phyloP scores from a whole-genome alignment of 805 yeast genomes.

The Ogataea kodamae region DNA sequence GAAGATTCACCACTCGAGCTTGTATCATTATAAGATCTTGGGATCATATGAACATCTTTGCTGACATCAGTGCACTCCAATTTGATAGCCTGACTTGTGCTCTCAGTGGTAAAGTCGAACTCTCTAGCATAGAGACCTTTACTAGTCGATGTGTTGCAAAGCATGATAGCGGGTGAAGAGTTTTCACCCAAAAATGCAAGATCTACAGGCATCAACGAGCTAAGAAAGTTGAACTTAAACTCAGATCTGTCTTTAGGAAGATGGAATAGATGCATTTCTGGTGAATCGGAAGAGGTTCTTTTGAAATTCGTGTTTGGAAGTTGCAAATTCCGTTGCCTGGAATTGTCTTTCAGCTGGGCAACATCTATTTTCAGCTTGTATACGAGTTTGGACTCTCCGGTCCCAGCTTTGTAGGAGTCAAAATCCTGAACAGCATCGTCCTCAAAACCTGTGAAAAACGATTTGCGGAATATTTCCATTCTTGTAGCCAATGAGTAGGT shows the following conservation, averaged over 20 bases:
- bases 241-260: slow-evolving; percentile 30
- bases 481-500: slow-evolving; percentile 54
- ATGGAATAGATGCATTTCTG: slow-evolving; percentile 35
- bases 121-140: slow-evolving; percentile 19
- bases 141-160: slow-evolving; percentile 28
- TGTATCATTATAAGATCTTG: slow-evolving; percentile 43
- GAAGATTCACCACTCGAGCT: slow-evolving; percentile 50
- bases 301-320: slow-evolving; percentile 23
- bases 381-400: slow-evolving; percentile 13
- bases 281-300: slow-evolving; percentile 19
- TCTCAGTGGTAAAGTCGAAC: slow-evolving; percentile 38
- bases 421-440: slow-evolving; percentile 32
- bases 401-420: slow-evolving; percentile 21
- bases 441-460: slow-evolving; percentile 57
- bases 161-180: slow-evolving; percentile 27
- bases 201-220: slow-evolving; percentile 29
- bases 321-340: slow-evolving; percentile 30
- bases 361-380: slow-evolving; percentile 32
- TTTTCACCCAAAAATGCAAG: slow-evolving; percentile 23
- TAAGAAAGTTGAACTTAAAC: slow-evolving; percentile 30
- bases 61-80: slow-evolving; percentile 46
- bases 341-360: slow-evolving; percentile 31
- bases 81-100: slow-evolving; percentile 36
- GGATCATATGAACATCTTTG: slow-evolving; percentile 40
- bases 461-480: slow-evolving; percentile 51